Conservation (phyloP, 441 rosid species). For the Kokia cookei region DNA sequence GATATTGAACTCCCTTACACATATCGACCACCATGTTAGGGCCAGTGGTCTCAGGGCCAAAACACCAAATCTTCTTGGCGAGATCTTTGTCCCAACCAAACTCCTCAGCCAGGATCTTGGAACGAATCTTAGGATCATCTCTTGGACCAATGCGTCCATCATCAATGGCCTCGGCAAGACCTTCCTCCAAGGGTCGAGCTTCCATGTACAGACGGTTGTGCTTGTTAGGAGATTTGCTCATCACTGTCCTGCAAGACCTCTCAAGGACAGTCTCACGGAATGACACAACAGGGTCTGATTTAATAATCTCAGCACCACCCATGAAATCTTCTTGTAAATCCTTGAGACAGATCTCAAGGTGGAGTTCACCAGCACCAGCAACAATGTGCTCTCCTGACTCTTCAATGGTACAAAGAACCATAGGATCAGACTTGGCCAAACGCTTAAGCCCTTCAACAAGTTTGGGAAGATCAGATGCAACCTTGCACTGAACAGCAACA, state of each 20-base stretch:
- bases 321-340: slow-evolving; percentile 18
- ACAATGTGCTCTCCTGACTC: slow-evolving; percentile 19
- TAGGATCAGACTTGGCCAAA: slow-evolving; percentile 18
- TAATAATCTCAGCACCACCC: slow-evolving; percentile 19
- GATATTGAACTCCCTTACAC: slow-evolving; percentile 19
- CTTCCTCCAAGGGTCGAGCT: slow-evolving; percentile 16
- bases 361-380: slow-evolving; percentile 21
- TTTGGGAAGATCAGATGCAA: slow-evolving; percentile 15
- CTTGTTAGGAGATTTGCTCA: slow-evolving; percentile 21
- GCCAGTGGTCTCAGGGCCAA: slow-evolving; percentile 16
- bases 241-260: slow-evolving; percentile 14
- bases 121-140: slow-evolving; percentile 15
- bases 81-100: slow-evolving; percentile 17
- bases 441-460: slow-evolving; percentile 19
- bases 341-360: slow-evolving; percentile 17
- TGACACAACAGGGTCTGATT: slow-evolving; percentile 12
- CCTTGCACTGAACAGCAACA: slow-evolving; percentile 19
- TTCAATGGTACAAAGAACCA: slow-evolving; percentile 15
- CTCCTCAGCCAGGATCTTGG: slow-evolving; percentile 14
- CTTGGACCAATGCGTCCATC: slow-evolving; percentile 15
- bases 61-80: slow-evolving; percentile 17
- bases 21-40: slow-evolving; percentile 16
- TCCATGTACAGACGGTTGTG: slow-evolving; percentile 22
- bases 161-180: slow-evolving; percentile 17
- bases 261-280: slow-evolving; percentile 21